Evolutionary conservation across 768 basidiomycete genomes (phyloP), one percentile per base, ranked within the genome.

Genomic region (Amanita subjunquillea): DNA sequence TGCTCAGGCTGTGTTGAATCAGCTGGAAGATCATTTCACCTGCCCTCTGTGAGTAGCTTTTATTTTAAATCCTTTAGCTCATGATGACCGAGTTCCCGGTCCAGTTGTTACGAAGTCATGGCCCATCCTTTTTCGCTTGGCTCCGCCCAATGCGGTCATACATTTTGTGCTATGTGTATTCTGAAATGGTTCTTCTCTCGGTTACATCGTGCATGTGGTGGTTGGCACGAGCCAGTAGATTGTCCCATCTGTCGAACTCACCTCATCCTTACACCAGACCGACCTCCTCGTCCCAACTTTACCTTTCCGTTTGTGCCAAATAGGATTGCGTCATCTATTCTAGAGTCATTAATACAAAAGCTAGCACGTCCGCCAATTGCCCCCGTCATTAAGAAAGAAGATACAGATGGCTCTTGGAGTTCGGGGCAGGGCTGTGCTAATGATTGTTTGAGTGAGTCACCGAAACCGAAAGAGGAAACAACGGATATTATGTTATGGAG

Each of bases 101-200:
- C 38, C 51, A 87, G 84, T 54, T 83, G 85, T 62, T 80, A 77
- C 59, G 83, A 84, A 55, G 71, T 80, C 50, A 71, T 85, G 72
- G 78, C 82, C 2, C 72, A 73, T 56, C 84, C 85, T 6, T 80
- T 80, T 60, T 66, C 68, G 30, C 65, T 85, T 39, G 75, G 71
- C 53, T 76, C 80, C 15, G 69, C 68, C 12, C 66, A 69, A 38
- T 86, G 84, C 55, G 84, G 85, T 8, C 85, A 87, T 59, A 76
- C 82, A 3, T 86, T 82, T 60, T 85, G 82, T 60, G 77, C 79
- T 29, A 66, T 79, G 45, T 85, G 82, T 65, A 80, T 83, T 55
- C 63, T 85, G 29, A 78, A 78, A 59, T 83, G 82, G 79, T 79
- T 79, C 65, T 85, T 84, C 69, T 80, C 82, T 59, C 77, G 78